Conservation (phyloP, 129 eudicot species). For the Calendula officinalis region DNA sequence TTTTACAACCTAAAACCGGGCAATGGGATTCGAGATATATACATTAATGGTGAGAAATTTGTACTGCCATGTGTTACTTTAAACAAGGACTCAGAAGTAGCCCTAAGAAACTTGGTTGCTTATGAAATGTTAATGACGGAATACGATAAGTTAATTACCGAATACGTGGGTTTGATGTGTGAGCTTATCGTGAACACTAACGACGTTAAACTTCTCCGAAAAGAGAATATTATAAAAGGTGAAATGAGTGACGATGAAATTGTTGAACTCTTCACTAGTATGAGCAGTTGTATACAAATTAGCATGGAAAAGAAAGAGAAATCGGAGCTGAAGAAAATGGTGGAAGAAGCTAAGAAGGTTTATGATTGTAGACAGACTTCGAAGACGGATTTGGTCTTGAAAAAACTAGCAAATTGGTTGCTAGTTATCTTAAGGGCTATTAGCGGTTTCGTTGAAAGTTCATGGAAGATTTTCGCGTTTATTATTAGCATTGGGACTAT, state of each 20-base stretch:
- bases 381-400: constrained; percentile 2
- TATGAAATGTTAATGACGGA: constrained; percentile 22
- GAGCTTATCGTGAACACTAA: constrained; percentile 37
- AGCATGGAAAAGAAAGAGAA: background rate
- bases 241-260: constrained; percentile 28
- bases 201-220: constrained; percentile 33
- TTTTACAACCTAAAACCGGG: constrained; percentile 11
- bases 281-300: constrained; percentile 13
- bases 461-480: constrained; percentile 24
- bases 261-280: constrained; percentile 38
- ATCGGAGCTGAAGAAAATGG: constrained; percentile 9
- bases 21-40: constrained; percentile 21
- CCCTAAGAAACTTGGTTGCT: constrained; percentile 47
- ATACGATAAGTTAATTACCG: constrained; percentile 5
- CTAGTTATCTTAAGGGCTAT: constrained; percentile 1
- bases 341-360: constrained; percentile 5
- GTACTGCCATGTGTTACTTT: constrained; percentile 33
- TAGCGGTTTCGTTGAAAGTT: constrained; percentile 3
- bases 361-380: background rate
- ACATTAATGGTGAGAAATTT: background rate
- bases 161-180: constrained; percentile 44
- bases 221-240: constrained; percentile 16
- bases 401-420: constrained; percentile 18
- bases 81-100: constrained; percentile 33
- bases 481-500: constrained; percentile 14